Base-by-base conservation (phyloP, 495 filamentous ascomycete species). In the Penicillium bovifimosum region DNA sequence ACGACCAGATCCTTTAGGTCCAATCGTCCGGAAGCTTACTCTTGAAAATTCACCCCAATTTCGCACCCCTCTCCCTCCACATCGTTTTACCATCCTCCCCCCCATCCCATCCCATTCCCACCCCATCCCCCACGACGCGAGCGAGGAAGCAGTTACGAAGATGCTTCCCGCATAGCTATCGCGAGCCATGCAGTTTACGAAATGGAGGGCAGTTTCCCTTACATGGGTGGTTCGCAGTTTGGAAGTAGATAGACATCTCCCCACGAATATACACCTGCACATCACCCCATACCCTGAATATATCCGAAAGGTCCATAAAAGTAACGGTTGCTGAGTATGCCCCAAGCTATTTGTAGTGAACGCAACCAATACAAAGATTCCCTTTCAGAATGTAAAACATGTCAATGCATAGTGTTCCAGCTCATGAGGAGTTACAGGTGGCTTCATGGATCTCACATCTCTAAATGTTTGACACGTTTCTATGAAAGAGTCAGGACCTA, bases 171-270 rank as follows among this genome's bases (percentile, higher is more conserved):
- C 57, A 61, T 55, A 59, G 53, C 51, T 52, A 60, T 64, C 60
- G 57, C 57, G 57, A 61, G 58, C 58, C 63, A 66, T 55, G 55
- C 50, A 58, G 59, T 60, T 45, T 57, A 59, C 54, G 64, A 64
- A 62, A 61, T 48, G 49, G 59, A 62, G 47, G 55, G 44, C 62
- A 59, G 38, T 47, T 24, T 55, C 28, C 54, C 44, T 53, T 45
- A 56, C 63, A 59, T 58, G 51, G 55, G 57, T 64, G 60, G 42
- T 51, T 51, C 52, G 41, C 46, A 48, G 62, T 50, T 63, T 59
- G 62, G 62, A 60, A 66, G 69, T 74, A 74, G 71, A 74, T 74
- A 71, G 68, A 72, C 59, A 59, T 50, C 59, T 63, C 59, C 56
- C 60, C 61, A 58, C 65, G 55, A 71, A 72, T 72, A 71, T 69